phyloP scores from a whole-genome alignment of 345 rosid genomes.

The Sisymbrium altissimum region DNA sequence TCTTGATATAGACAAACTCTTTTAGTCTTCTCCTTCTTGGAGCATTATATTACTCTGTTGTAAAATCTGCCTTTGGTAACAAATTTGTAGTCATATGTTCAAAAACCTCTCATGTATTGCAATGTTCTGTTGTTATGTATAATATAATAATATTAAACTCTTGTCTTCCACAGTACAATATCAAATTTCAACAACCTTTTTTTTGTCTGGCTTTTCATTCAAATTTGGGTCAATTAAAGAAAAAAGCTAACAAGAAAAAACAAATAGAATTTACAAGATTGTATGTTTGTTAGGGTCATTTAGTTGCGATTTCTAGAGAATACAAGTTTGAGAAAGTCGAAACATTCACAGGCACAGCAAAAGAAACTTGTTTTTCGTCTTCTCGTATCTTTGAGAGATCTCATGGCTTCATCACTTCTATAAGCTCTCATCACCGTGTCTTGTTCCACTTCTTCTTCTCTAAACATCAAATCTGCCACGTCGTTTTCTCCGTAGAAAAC shows the following conservation, averaged over 20 bases:
- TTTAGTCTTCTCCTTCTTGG: background rate
- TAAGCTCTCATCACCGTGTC: constrained; percentile 32
- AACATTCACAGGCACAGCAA: constrained; percentile 21
- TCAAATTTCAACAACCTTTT: too few relatives aligned
- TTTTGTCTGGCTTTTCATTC: too few relatives aligned
- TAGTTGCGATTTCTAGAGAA: constrained; percentile 7
- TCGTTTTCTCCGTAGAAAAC: constrained; percentile 30
- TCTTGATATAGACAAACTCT: background rate
- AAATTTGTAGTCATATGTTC: constrained; percentile 6
- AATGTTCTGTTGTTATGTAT: constrained; percentile 6
- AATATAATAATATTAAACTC: background rate
- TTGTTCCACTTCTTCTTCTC: constrained; percentile 27
- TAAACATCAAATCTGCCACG: constrained; percentile 10
- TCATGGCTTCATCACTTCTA: constrained; percentile 31
- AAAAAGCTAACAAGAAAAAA: too few relatives aligned
- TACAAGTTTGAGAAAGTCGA: constrained; percentile 21
- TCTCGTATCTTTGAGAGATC: background rate
- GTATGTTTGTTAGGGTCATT: background rate
- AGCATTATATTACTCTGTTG: constrained; percentile 1
- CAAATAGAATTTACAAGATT: background rate
- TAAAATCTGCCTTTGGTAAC: background rate
- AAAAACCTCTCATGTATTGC: constrained; percentile 1
- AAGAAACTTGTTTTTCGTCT: background rate
- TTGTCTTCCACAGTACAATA: background rate
- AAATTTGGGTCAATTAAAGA: background rate